Evolutionary conservation across 164 flowering plant genomes (phyloP).

Genomic region (Houttuynia cordata): DNA sequence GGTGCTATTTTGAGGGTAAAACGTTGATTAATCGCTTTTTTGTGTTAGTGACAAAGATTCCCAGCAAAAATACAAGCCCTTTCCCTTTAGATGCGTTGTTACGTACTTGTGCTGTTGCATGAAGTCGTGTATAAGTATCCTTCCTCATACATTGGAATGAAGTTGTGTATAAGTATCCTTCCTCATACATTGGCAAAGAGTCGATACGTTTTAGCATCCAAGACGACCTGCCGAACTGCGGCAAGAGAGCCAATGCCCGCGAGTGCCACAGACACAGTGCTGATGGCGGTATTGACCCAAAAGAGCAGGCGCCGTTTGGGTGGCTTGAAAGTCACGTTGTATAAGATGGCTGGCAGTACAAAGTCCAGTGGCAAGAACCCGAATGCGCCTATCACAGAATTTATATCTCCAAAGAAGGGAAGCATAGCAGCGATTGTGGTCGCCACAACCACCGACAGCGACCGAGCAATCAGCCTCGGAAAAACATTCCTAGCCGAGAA

Average conservation of each 20-base stretch:
- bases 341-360: constrained; percentile 62
- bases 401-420: constrained; percentile 88
- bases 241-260: constrained; percentile 52
- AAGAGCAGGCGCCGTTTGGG: constrained; percentile 30
- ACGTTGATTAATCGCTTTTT: too few species aligned
- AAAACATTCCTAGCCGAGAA: constrained; percentile 56
- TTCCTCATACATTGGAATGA: constrained; percentile 33
- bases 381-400: constrained; percentile 62
- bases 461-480: constrained; percentile 48
- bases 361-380: constrained; percentile 78
- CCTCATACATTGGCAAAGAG: constrained; percentile 56
- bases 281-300: constrained; percentile 45
- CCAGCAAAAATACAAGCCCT: too few species aligned
- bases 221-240: constrained; percentile 57
- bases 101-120: too few species aligned
- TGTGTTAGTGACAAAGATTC: too few species aligned
- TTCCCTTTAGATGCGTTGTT: too few species aligned
- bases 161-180: neutral
- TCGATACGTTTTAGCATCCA: constrained; percentile 52
- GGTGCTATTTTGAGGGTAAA: too few species aligned
- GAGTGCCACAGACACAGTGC: constrained; percentile 32
- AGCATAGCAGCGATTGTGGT: constrained; percentile 73
- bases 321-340: constrained; percentile 64
- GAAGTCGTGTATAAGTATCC: neutral
- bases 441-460: constrained; percentile 41